Evolutionary conservation across 768 basidiomycete genomes (phyloP), one percentile per base, ranked within the genome.

Genomic region (Xerocomellus dryophilus): DNA sequence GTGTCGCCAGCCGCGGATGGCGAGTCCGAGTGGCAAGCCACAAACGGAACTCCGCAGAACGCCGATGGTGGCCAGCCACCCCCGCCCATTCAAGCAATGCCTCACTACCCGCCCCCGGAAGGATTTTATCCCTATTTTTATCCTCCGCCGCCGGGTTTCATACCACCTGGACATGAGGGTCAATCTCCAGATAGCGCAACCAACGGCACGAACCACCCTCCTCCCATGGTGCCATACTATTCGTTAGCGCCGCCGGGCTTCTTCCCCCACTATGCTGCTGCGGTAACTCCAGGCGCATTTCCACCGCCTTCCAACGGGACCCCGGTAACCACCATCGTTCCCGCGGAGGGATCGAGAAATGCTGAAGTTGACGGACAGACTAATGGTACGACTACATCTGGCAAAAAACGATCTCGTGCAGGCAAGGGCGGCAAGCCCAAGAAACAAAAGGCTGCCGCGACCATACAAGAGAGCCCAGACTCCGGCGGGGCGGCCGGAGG

Each of bases 111-210:
- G 1, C 63, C 71, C 2, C 76, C 77, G 0, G 76, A 77, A 42
- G 74, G 74, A 7, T 78, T 76, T 50, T 77, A 73, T 58, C 73
- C 75, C n/a, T 75, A 72, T 50, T 73, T 69, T 47, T 76, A 75
- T 53, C 75, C 77, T 3, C 63, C 68, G 3, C 75, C 72, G 1
- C 71, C 73, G n/a, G 73, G 73, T 3, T 77, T 77, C 59, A 63
- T 74, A 21, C 68, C 71, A 0, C 66, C 73, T 6, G 64, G 71
- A 0, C 72, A 73, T 27, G 76, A 78, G 17, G 73, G 67, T 3
- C 73, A 70, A 11, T 45, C 70, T 21, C 45, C 66, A 7, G 74
- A 76, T 5, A 69, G 71, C 7, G 46, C 61, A 3, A 48, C 69
- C 6, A 73, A 69, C 17, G 71, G 65, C 53, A 58, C 60, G 6